Conservation (phyloP, 805 yeast genomes). For the Allodekkera sacchari region DNA sequence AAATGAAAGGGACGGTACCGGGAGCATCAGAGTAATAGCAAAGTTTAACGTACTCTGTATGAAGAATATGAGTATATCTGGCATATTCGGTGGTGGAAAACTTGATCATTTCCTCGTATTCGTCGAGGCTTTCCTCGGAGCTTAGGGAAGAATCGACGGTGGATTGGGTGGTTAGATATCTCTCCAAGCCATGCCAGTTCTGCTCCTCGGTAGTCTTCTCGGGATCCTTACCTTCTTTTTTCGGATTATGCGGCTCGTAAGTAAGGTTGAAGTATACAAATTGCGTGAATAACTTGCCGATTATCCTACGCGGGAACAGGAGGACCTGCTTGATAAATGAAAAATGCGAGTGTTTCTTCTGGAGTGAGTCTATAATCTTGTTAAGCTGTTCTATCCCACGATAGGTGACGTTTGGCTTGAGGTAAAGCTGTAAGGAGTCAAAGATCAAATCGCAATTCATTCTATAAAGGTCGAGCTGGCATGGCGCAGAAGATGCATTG, state of each 20-base stretch:
- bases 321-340: too few species aligned
- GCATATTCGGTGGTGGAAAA: conserved; percentile 67
- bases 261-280: too few species aligned
- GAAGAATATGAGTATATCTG: conserved; percentile 60
- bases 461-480: conserved; percentile 48
- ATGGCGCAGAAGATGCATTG: conserved; percentile 45
- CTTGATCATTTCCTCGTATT: conserved; percentile 13
- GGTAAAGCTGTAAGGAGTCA: conserved; percentile 44
- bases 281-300: too few species aligned
- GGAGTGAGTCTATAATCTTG: not conserved
- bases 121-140: conserved; percentile 2
- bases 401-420: conserved; percentile 68
- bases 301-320: too few species aligned
- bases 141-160: conserved; percentile 4
- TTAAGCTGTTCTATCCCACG: conserved; percentile 20
- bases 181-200: conserved; percentile 70
- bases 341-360: too few species aligned
- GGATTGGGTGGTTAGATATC: conserved; percentile 42
- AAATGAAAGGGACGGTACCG: conserved; percentile 45
- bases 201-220: conserved; percentile 15
- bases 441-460: conserved; percentile 35
- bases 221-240: conserved; percentile 1
- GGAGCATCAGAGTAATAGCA: conserved; percentile 65
- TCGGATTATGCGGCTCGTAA: too few species aligned
- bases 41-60: conserved; percentile 46